Evolutionary conservation across 768 basidiomycete genomes (phyloP).

Genomic region (Fibroporia radiculosa): DNA sequence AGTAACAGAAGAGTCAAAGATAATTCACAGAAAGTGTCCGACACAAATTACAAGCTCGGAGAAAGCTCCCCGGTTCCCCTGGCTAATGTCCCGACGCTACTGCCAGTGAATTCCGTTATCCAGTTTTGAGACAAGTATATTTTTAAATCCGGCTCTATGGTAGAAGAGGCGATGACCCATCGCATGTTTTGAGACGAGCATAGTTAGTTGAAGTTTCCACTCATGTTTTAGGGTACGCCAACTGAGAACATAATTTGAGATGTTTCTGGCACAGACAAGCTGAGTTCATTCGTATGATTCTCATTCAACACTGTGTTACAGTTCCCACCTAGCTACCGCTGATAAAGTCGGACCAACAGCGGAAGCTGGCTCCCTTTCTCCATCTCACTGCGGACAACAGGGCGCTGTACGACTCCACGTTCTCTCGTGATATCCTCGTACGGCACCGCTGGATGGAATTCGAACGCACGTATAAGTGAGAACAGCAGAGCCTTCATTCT

Average conservation of each 20-base stretch:
- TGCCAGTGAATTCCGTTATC: background rate
- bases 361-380: slow-evolving; percentile 17
- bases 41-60: background rate
- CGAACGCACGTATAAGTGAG: slow-evolving; percentile 23
- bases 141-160: background rate
- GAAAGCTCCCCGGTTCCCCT: background rate
- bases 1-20: background rate
- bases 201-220: no score
- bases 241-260: no score
- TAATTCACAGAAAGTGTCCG: background rate
- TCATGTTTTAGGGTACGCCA: no score
- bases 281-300: no score
- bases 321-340: no score
- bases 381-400: slow-evolving; percentile 11
- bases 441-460: slow-evolving; percentile 24
- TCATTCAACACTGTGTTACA: no score
- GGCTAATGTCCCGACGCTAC: background rate
- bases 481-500: slow-evolving; percentile 21
- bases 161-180: no score
- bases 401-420: slow-evolving; percentile 17
- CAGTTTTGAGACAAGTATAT: background rate
- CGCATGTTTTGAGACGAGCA: no score
- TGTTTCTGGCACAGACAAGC: no score
- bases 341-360: slow-evolving; percentile 10
- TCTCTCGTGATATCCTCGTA: slow-evolving; percentile 15